Percentiles rank a stretch among this genome's conserved stretches.
These are phyloP conservation scores for Monosporascus sp. DNA, from an alignment of 2,329 filamentous ascomycete genomes.

Conservation along the genomic window DNA sequence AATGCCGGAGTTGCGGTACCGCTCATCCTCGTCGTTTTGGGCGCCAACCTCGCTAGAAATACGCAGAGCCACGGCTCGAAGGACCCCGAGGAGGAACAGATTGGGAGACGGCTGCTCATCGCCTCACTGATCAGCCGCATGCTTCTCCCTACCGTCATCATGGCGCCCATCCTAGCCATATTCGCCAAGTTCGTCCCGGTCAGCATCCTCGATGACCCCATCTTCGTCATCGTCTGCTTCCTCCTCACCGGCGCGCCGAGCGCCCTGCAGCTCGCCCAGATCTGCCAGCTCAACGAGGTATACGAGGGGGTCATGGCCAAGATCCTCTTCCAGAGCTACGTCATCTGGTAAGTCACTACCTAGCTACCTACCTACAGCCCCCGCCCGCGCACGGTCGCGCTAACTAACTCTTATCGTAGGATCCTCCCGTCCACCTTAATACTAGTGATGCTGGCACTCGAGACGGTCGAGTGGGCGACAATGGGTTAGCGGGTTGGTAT, in stretches of 20 bases:
- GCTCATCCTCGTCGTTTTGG: constrained; percentile 89
- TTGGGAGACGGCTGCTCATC: constrained; percentile 72
- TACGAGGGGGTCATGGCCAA: constrained; percentile 93
- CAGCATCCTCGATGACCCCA: constrained; percentile 93
- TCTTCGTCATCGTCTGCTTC: constrained; percentile 98
- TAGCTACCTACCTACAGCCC: background rate
- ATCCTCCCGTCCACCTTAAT: constrained; percentile 90
- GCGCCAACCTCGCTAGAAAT: constrained; percentile 89
- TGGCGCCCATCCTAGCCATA: constrained; percentile 84
- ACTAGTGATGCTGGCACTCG: constrained; percentile 84
- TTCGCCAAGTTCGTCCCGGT: constrained; percentile 86
- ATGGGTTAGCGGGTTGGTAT: too few species aligned
- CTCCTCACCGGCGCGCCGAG: constrained; percentile 89
- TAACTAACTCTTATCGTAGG: constrained; percentile 43
- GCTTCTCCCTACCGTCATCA: constrained; percentile 84
- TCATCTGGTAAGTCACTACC: constrained; percentile 67
- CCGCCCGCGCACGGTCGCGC: background rate
- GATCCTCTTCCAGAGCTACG: constrained; percentile 92
- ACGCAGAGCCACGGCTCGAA: constrained; percentile 65
- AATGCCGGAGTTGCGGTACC: constrained; percentile 90
- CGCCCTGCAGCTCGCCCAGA: constrained; percentile 91
- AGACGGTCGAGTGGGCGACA: constrained; percentile 83
- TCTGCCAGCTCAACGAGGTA: constrained; percentile 96
- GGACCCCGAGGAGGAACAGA: constrained; percentile 64
- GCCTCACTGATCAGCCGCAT: constrained; percentile 85